Base-by-base conservation (phyloP, 257 asterid genomes). In the Solanum medicagineum region DNA sequence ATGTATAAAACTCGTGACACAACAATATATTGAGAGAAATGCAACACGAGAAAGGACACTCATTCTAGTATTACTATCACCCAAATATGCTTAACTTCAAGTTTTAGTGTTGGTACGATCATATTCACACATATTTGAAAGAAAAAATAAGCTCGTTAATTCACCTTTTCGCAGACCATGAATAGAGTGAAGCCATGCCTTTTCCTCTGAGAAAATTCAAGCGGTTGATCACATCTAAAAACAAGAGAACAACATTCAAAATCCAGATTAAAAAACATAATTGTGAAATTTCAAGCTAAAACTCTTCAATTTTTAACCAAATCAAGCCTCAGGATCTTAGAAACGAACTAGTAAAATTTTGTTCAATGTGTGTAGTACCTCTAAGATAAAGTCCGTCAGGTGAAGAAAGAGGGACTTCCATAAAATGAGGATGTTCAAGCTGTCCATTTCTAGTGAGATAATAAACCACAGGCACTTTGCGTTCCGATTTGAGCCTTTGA, bases 391-490 rank as follows among this genome's bases (percentile, higher is more conserved):
- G 97, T 45, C 94, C 95, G 0, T 87, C 87, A 1, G 95, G 88
- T 29, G 96, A 92, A 74, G 97, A 93, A 65, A 94, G 90, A 40
- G 94, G 89, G 29, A 95, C 98, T 91, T 95, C 99, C 93, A 94
- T 94, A 92, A 95, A 95, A 93, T 95, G 99, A 10, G 99, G 99
- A 62, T 95, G 99, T 81, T 95, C 93, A 13, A 95, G 98, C 63
- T 93, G 96, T 74, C 98, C 97, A 84, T 93, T 94, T 53, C 96
- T 57, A 0, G 94, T 90, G 70, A 95, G 91, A 73, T 95, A 95
- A 69, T 95, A 95, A 53, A 95, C 92, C 22, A 95, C 98, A 26
- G 98, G 93, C 7, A 93, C 94, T 73, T 85, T 86, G 14, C 86
- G 87, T 7, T 86, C 89, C 4, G 75, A 32, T 83, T 84, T 89